Base-by-base conservation (phyloP, 139 green algal genomes). In the Nannochloris sp. region DNA sequence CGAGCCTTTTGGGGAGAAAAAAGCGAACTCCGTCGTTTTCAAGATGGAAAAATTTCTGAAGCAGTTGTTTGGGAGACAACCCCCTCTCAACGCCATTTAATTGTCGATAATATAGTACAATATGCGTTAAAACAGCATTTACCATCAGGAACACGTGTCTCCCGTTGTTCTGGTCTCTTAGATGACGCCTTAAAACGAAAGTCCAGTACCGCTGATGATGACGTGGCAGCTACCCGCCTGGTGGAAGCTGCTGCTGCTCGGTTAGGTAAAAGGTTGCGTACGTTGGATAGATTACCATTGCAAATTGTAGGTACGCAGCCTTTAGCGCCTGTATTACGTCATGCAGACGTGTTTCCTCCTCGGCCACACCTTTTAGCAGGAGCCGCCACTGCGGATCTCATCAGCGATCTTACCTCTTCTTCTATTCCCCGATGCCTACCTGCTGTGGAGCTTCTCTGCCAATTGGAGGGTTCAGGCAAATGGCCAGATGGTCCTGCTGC, bases 31-130 rank as follows among this genome's bases (percentile, higher is more conserved):
- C 70, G 85, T 1, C 69, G 82, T 36, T 91, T 83, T 31, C 61
- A 87, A 61, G 86, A 93, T 46, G 86, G 86, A 42, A 79, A 74
- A 44, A 92, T 95, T 59, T 68, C 42, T 7, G 86, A 95, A 78
- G 73, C 87, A 12, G 81, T 91, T 27, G 75, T 87, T 4, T 95
- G 87, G 87, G 77, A 87, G 54, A 51, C 12, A 2, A 46, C 35
- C 4, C 60, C 74, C 2, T 69, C 62, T 6, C 45, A 73, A 24
- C 76, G 83, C 0, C 80, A 90, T 72, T 29, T 55, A 36, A 82
- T 89, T 6, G 64, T 76, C 1, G 81, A 89, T 71, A 42, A 73
- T 34, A 70, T 85, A 14, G 46, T 90, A 23, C 6, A 39, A 15
- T 62, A 86, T 62, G 47, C 66, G 7, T 59, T 85, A 19, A 25